A percentile compares a stretch with the other conserved stretches of the same genome.
Evolutionary conservation across 2,329 filamentous ascomycete species (phyloP).

Genomic region (Penicillium frequentans): DNA sequence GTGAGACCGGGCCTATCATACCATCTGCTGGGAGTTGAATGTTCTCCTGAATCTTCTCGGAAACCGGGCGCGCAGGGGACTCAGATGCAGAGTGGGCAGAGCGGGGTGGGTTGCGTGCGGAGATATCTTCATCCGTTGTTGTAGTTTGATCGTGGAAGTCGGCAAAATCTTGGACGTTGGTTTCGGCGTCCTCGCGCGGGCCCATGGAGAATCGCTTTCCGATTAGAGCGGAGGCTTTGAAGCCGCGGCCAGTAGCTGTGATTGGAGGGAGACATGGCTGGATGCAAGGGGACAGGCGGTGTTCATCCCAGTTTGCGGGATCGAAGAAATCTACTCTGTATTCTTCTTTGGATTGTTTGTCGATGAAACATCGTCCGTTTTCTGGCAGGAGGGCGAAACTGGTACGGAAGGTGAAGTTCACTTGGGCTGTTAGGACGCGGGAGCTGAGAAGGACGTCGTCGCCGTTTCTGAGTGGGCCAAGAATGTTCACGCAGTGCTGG

Average conservation of each 20-base stretch:
- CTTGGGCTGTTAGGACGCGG: constrained; percentile 79
- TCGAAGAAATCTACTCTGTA: constrained; percentile 85
- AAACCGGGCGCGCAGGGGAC: background rate
- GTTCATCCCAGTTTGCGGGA: constrained; percentile 73
- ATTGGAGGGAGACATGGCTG: constrained; percentile 62
- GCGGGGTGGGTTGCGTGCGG: background rate
- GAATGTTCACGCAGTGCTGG: constrained; percentile 84
- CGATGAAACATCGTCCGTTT: constrained; percentile 82
- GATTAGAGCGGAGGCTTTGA: constrained; percentile 41
- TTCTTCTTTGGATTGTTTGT: constrained; percentile 75
- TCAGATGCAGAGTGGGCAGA: background rate
- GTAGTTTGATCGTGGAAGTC: constrained; percentile 15
- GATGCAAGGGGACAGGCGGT: constrained; percentile 76
- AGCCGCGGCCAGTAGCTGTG: constrained; percentile 34
- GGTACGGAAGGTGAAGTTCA: constrained; percentile 88
- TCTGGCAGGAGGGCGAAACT: constrained; percentile 83
- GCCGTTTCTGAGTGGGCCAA: constrained; percentile 87
- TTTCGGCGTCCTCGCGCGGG: constrained; percentile 20
- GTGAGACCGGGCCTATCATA: constrained; percentile 25
- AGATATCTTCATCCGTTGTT: constrained; percentile 13
- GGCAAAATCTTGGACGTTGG: constrained; percentile 12
- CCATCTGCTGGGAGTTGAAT: constrained; percentile 33
- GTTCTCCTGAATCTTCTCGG: constrained; percentile 16
- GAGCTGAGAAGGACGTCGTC: constrained; percentile 89
- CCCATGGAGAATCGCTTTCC: constrained; percentile 39